Evolutionary conservation across 768 basidiomycete species (phyloP).

Genomic region (Xerocomellus chrysenteron): DNA sequence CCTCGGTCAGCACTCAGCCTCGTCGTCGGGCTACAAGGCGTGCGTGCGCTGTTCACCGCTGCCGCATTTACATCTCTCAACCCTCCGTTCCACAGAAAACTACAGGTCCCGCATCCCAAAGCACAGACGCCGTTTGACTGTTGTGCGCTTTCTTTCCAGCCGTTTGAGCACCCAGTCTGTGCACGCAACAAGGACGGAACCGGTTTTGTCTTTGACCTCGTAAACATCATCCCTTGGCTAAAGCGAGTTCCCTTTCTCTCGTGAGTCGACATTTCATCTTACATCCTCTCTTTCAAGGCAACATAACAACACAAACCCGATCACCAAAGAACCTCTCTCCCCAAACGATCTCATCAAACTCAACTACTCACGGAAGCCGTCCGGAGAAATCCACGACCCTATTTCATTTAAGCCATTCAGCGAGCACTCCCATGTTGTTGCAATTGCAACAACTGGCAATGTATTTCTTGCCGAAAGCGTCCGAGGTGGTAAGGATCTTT

Average conservation of each 20-base stretch:
- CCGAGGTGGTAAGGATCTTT: conserved; percentile 81
- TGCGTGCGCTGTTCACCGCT: conserved; percentile 35
- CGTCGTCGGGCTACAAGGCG: conserved; percentile 72
- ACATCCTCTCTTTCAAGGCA: conserved; percentile 47
- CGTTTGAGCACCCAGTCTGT: conserved; percentile 86
- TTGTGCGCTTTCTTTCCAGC: conserved; percentile 88
- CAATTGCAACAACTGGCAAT: conserved; percentile 86
- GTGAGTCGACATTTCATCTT: conserved; percentile 8
- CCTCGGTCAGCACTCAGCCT: conserved; percentile 79
- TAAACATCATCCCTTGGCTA: conserved; percentile 93
- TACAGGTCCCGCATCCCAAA: conserved; percentile 63
- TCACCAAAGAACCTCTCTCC: conserved; percentile 68
- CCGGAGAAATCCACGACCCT: conserved; percentile 90
- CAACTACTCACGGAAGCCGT: conserved; percentile 78
- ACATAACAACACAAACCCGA: conserved; percentile 77
- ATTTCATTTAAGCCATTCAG: conserved; percentile 98
- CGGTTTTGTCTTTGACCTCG: conserved; percentile 80
- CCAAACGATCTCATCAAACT: conserved; percentile 77
- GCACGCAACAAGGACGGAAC: conserved; percentile 80
- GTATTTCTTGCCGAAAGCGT: conserved; percentile 92
- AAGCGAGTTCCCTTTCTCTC: conserved; percentile 53
- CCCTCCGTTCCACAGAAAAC: conserved; percentile 47
- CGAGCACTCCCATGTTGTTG: conserved; percentile 93
- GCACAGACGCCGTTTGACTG: conserved; percentile 83
- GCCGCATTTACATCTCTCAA: conserved; percentile 5